phyloP scores from a whole-genome alignment of 345 rosid species.

The Populus ilicifolia region DNA sequence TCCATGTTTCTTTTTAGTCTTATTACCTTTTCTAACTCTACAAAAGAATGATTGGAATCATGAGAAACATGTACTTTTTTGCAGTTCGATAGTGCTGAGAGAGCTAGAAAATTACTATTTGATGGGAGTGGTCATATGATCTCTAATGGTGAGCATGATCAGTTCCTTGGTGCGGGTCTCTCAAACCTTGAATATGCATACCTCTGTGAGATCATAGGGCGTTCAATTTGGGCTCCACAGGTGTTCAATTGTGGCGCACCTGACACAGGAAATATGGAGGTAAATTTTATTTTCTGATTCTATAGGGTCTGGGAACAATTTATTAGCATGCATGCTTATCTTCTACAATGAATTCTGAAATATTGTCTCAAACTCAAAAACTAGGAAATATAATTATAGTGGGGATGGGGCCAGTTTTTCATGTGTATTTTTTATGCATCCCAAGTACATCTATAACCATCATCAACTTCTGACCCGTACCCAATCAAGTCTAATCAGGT shows the following conservation, averaged over 20 bases:
- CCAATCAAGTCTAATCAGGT: too few relatives aligned
- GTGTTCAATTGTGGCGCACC: slow-evolving; percentile 96
- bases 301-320: background rate
- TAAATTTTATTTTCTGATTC: slow-evolving; percentile 22
- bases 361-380: background rate
- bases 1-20: background rate
- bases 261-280: slow-evolving; percentile 99
- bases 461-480: too few relatives aligned
- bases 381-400: background rate
- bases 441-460: too few relatives aligned
- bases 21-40: background rate
- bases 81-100: slow-evolving; percentile 86
- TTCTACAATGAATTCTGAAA: background rate
- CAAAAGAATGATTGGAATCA: background rate
- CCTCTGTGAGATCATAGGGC: slow-evolving; percentile 98
- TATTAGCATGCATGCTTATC: background rate
- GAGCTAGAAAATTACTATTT: slow-evolving; percentile 64
- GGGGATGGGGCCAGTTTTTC: too few relatives aligned
- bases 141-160: slow-evolving; percentile 31
- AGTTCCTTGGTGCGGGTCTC: slow-evolving; percentile 79
- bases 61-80: slow-evolving; percentile 24
- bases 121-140: slow-evolving; percentile 30
- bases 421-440: too few relatives aligned
- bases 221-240: slow-evolving; percentile 94
- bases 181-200: slow-evolving; percentile 94